Evolutionary conservation across 2,329 filamentous ascomycete genomes (phyloP).

Genomic region (Catunica adiposa): DNA sequence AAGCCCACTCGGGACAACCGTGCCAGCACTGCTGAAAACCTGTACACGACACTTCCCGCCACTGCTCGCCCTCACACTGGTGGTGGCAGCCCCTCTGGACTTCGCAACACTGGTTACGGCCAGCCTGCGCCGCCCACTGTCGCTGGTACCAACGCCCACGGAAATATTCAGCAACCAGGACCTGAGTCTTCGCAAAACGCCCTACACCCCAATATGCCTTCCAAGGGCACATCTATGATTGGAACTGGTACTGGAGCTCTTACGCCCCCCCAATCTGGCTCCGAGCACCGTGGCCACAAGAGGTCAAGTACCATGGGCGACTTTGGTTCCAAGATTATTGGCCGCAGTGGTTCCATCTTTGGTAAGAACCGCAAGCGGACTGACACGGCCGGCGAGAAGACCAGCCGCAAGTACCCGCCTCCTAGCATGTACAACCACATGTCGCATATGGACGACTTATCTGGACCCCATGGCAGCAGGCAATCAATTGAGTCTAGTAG

Average conservation of each 20-base stretch:
- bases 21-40: slow-evolving; percentile 27
- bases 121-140: slow-evolving; percentile 77
- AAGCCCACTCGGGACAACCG: slow-evolving; percentile 27
- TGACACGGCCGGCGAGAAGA: slow-evolving; percentile 26
- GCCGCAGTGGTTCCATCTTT: slow-evolving; percentile 67
- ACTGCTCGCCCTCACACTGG: slow-evolving; percentile 55
- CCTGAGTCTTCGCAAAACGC: slow-evolving; percentile 44
- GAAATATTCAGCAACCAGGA: slow-evolving; percentile 66
- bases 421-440: slow-evolving; percentile 63
- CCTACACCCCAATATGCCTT: slow-evolving; percentile 23
- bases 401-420: slow-evolving; percentile 63
- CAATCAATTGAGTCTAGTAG: slow-evolving; percentile 56
- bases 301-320: slow-evolving; percentile 62
- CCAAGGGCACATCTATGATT: slow-evolving; percentile 41
- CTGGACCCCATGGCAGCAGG: slow-evolving; percentile 25
- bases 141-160: slow-evolving; percentile 75
- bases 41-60: slow-evolving; percentile 21
- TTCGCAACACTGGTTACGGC: slow-evolving; percentile 57
- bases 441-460: slow-evolving; percentile 28
- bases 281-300: slow-evolving; percentile 41
- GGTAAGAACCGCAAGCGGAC: slow-evolving; percentile 36
- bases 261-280: slow-evolving; percentile 14
- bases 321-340: slow-evolving; percentile 71
- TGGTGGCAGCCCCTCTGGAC: slow-evolving; percentile 39
- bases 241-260: slow-evolving; percentile 41